Base-by-base conservation (phyloP, 345 rosid species). In the Microthlaspi erraticum region DNA sequence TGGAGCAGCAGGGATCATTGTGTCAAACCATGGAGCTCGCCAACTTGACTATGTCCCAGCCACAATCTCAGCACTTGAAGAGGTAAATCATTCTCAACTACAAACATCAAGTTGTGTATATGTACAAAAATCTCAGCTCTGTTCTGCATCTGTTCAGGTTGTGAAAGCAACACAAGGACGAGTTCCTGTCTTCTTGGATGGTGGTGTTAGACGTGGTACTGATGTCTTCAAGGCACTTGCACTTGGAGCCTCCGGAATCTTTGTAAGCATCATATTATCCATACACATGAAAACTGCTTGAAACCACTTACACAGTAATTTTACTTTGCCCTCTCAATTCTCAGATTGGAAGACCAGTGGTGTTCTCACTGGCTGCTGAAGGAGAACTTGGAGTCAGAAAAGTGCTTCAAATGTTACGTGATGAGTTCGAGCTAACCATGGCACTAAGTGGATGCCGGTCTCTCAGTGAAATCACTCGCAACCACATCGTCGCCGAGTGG, bases 161-260 rank as follows among this genome's bases (percentile, higher is more conserved):
- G 95, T 88, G 19, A 88, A 85, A 76, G 95, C 89, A 68, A 86
- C 86, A 29, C 88, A 88, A 73, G 97, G 95, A 49, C 75, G 85
- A 20, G 66, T 91, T 56, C 97, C 95, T 4, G 95, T 91, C 49
- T 87, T 91, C 75, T 79, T 91, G 13, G 93, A 91, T 68, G 92
- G 97, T 19, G 97, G 97, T 65, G 93, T 91, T 68, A 78, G 93
- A 29, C 95, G 93, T 36, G 97, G 95, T 50, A 91, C 97, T 0
- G 95, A 91, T 77, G 97, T 88, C 50, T 88, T 91, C 81, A 91
- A 91, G 69, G 95, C 97, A 43, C 68, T 91, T 53, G 97, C 97
- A 43, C 81, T 91, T 37, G 97, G 97, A 49, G 97, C 97, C 41
- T 83, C 95, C 34, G 97, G 95, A 51, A 77, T 88, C 72, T 91